Evolutionary conservation across 495 filamentous ascomycete species (phyloP).

Genomic region (Penicillium soppii): DNA sequence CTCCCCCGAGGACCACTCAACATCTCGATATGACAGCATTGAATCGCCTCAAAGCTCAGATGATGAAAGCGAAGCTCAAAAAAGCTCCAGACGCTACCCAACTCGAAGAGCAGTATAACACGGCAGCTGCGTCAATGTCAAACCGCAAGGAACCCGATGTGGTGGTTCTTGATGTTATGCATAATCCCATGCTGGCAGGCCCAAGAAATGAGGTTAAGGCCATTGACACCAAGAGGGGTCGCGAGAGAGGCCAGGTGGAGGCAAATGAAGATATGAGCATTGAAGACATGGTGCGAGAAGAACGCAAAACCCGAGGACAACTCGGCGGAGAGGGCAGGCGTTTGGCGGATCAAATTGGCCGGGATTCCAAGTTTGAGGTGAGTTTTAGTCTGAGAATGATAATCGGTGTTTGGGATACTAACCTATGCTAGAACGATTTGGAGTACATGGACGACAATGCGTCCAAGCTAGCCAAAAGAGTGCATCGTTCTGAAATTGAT

Average conservation of each 20-base stretch:
- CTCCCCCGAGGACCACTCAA: constrained; percentile 40
- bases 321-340: constrained; percentile 77
- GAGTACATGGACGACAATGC: constrained; percentile 99
- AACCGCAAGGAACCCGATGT: constrained; percentile 63
- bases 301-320: constrained; percentile 77
- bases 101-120: constrained; percentile 84
- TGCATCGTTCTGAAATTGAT: constrained; percentile 84
- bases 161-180: constrained; percentile 81
- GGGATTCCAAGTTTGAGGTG: constrained; percentile 85
- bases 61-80: constrained; percentile 90
- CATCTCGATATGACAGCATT: constrained; percentile 72
- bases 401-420: constrained; percentile 14
- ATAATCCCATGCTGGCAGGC: constrained; percentile 81
- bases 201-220: constrained; percentile 72
- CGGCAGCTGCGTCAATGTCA: constrained; percentile 57
- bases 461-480: constrained; percentile 80
- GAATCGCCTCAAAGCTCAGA: constrained; percentile 85
- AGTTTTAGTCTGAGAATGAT: constrained; percentile 16
- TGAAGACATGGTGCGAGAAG: constrained; percentile 93
- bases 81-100: constrained; percentile 68
- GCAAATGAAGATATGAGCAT: constrained; percentile 96
- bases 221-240: constrained; percentile 72
- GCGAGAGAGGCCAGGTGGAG: constrained; percentile 74
- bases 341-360: constrained; percentile 87
- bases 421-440: constrained; percentile 65